Conservation (phyloP, 2,329 filamentous ascomycete genomes). For the Fusarium hainanense region DNA sequence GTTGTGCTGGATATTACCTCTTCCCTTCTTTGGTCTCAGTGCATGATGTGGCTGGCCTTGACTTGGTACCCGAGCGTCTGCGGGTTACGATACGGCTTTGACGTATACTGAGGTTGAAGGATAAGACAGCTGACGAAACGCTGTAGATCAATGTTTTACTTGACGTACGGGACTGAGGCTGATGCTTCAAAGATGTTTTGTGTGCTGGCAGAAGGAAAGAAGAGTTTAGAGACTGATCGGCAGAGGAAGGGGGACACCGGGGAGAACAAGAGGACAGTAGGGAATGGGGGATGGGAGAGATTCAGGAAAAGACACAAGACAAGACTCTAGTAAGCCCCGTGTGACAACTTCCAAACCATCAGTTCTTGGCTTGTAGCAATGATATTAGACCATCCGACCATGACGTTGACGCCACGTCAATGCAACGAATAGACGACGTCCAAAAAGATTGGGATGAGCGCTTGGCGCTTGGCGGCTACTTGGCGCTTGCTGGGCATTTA, state of each 20-base stretch:
- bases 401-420: not conserved
- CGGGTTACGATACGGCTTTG: not conserved
- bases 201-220: not conserved
- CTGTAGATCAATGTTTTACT: not conserved
- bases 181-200: not conserved
- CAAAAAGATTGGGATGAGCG: slow-evolving; percentile 12
- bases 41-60: not conserved
- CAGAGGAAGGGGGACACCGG: not conserved
- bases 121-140: not conserved
- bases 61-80: not conserved
- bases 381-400: not conserved
- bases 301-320: not conserved
- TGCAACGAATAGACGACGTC: not conserved
- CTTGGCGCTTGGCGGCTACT: slow-evolving; percentile 37
- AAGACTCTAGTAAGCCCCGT: slow-evolving; percentile 2
- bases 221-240: not conserved
- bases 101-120: not conserved
- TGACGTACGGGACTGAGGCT: not conserved
- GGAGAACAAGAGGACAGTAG: not conserved
- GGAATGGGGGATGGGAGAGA: not conserved
- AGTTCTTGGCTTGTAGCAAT: slow-evolving; percentile 2
- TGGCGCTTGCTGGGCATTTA: slow-evolving; percentile 35
- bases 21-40: not conserved
- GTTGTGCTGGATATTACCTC: not conserved
- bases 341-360: not conserved